Conservation (phyloP, 768 basidiomycete species). For the Russula dissimulans region DNA sequence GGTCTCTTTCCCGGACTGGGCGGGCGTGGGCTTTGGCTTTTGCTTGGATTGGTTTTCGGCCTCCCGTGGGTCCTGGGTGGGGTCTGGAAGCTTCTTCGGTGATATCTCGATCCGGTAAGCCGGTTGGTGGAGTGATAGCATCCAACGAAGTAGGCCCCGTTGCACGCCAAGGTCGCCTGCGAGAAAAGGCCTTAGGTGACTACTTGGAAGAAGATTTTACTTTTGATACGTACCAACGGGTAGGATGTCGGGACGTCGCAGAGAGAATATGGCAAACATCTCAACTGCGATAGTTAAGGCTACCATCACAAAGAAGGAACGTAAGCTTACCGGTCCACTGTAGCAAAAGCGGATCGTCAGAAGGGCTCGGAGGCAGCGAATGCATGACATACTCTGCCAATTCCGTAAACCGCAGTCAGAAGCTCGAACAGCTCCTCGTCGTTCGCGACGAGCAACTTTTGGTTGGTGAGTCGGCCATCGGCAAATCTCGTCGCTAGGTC, state of each 20-base stretch:
- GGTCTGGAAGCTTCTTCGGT: constrained; percentile 37
- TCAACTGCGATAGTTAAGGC: constrained; percentile 43
- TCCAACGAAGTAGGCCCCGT: constrained; percentile 60
- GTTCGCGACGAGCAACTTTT: constrained; percentile 56
- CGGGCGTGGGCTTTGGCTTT: constrained; percentile 23
- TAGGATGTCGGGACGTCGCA: constrained; percentile 76
- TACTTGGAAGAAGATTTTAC: not conserved
- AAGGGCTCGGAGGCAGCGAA: not conserved
- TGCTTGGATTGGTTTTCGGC: not conserved
- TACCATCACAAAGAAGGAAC: not conserved
- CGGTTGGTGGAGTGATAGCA: constrained; percentile 51
- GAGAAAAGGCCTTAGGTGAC: not conserved
- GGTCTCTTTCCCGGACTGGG: not conserved
- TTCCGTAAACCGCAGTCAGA: constrained; percentile 70
- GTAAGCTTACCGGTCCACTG: constrained; percentile 51
- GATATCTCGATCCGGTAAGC: constrained; percentile 39
- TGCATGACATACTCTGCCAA: constrained; percentile 51
- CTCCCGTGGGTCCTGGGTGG: constrained; percentile 5
- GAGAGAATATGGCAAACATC: constrained; percentile 88
- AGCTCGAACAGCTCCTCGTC: constrained; percentile 73
- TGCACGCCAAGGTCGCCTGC: constrained; percentile 82
- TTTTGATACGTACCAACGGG: constrained; percentile 38
- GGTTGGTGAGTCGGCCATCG: constrained; percentile 68
- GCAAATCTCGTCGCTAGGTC: constrained; percentile 75
- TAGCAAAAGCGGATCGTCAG: not conserved